Percentiles rank a stretch among this genome's conserved stretches.
Conservation (phyloP, 257 asterid species). For the Verbascum thapsus region DNA sequence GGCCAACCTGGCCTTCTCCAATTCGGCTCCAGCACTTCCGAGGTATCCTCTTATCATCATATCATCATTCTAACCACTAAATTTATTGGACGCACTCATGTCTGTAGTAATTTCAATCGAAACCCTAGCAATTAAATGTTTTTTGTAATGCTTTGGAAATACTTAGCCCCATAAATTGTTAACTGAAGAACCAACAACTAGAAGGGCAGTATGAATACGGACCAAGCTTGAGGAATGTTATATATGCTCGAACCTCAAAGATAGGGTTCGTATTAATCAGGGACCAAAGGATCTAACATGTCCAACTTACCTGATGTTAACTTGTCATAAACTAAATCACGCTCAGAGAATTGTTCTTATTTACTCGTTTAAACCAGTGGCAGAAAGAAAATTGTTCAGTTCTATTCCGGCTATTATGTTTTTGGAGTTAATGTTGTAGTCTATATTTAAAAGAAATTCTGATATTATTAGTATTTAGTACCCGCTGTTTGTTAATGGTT, state of each 20-base stretch:
- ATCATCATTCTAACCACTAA: not conserved
- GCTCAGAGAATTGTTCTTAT: no score
- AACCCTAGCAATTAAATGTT: constrained; percentile 8
- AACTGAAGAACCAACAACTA: not conserved
- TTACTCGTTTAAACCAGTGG: no score
- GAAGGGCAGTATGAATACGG: no score
- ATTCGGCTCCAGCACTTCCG: constrained; percentile 96
- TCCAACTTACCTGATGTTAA: not conserved
- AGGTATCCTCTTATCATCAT: constrained; percentile 59
- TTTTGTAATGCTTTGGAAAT: not conserved
- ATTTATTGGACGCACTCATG: no score
- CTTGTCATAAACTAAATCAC: no score
- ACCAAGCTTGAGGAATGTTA: not conserved
- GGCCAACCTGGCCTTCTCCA: constrained; percentile 96
- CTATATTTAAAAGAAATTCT: no score
- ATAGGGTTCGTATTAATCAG: no score
- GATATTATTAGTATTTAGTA: not conserved
- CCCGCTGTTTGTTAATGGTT: not conserved
- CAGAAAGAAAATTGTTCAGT: no score
- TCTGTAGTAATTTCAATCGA: not conserved
- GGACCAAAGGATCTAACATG: no score
- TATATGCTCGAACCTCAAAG: not conserved
- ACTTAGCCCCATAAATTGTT: constrained; percentile 5
- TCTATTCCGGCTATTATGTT: no score
- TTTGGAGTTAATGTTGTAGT: no score